These are phyloP conservation scores for Coemansia sp. DNA, from an alignment of 192 early-diverging fungal species.

Conservation along the genomic window DNA sequence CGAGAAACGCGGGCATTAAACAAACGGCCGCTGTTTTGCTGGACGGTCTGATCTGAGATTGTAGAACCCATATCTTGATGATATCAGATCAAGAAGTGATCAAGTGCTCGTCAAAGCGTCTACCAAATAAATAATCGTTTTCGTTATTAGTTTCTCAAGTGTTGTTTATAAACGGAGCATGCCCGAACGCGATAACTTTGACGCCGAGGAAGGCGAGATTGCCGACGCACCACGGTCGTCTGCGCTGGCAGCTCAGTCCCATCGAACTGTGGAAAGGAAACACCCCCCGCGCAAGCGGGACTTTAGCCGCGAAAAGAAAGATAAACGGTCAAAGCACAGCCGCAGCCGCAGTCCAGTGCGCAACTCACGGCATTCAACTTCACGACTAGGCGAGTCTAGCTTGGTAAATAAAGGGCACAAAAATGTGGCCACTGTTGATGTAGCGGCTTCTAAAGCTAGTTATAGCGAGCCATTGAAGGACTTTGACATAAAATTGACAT, in stretches of 20 bases:
- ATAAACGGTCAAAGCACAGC: background rate
- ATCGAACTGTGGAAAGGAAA: background rate
- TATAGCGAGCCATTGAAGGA: background rate
- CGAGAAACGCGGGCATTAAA: no score
- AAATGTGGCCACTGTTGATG: background rate
- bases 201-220: constrained; percentile 43
- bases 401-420: constrained; percentile 26
- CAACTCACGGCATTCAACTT: background rate
- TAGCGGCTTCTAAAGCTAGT: background rate
- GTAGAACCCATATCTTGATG: no score
- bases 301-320: background rate
- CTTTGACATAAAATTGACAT: constrained; percentile 17
- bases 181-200: background rate
- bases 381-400: background rate
- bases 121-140: background rate
- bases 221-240: constrained; percentile 4
- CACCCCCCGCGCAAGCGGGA: background rate
- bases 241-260: background rate
- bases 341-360: constrained; percentile 18
- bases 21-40: no score
- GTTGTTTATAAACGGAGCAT: background rate
- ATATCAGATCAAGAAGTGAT: no score
- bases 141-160: background rate
- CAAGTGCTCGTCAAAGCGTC: no score
- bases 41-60: no score